Evolutionary conservation across 73 alveolate genomes (phyloP), one percentile per base, ranked within the genome.

Genomic region (Paramecium sexaurelia): DNA sequence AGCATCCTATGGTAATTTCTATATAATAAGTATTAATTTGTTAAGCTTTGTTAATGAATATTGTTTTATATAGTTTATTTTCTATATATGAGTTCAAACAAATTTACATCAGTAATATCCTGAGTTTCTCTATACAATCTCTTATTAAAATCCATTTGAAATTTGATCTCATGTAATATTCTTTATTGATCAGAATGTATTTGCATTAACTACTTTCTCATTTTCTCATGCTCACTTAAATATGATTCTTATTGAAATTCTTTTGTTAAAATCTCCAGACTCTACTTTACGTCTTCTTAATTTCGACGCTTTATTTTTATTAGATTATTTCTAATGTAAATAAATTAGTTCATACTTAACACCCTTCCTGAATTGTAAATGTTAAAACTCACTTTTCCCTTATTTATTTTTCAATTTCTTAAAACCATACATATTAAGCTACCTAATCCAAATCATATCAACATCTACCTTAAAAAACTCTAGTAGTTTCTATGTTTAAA

Each of bases 361-460:
- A 10, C 90, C 90, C 26, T 40, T 78, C 10, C 75, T 20, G 47
- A 78, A 78, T 10, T 26, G 20, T 9, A n/a, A 24, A 78, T 78
- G 90, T 9, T 7, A 4, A 15, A 78, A 78, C 32, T 37, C 43
- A 43, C 26, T 78, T 11, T 24, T 45, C 40, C 71, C 90, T 45
- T 37, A 43, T 78, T 78, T 45, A 39, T 36, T 36, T 73, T 73
- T 73, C 36, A 41, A 29, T 78, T 78, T 78, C 41, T 78, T 78
- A 43, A 78, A 78, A 3, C 90, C 90, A 78, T 78, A 78, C 90
- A 78, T 78, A 43, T 78, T 78, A 11, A 78, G 43, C 73, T 78
- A 45, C 17, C 90, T 78, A 78, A 51, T 5, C 1, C 2, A 20
- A 27, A 41, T 37, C 5, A 20, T 8, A 11, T 9, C 26, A 40